phyloP scores from a whole-genome alignment of 1,284 basidiomycete species.

The Athelia psychrophila region DNA sequence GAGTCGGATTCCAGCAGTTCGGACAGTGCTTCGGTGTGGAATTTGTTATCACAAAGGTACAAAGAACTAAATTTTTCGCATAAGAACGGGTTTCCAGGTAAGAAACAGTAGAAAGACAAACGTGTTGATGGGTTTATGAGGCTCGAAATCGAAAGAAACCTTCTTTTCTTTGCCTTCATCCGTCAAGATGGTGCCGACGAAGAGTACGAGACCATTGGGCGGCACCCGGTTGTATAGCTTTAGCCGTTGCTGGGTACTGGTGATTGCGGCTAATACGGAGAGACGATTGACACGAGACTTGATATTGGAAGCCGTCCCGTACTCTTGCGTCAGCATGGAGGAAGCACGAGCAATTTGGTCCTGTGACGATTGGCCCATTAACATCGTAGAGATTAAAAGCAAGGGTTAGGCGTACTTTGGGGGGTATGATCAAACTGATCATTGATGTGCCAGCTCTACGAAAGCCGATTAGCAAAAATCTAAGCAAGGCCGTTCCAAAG shows the following conservation, averaged over 20 bases:
- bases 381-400: slow-evolving; percentile 8
- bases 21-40: slow-evolving; percentile 96
- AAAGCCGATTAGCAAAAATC: slow-evolving; percentile 17
- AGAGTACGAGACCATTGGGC: slow-evolving; percentile 95
- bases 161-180: slow-evolving; percentile 99
- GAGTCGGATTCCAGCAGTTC: slow-evolving; percentile 98
- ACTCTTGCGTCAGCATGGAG: slow-evolving; percentile 98
- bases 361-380: slow-evolving; percentile 33
- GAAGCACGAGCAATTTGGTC: slow-evolving; percentile 95
- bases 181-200: slow-evolving; percentile 96
- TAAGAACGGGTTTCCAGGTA: slow-evolving; percentile 9
- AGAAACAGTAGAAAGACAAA: slow-evolving; percentile 36
- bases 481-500: slow-evolving; percentile 6
- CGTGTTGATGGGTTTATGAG: slow-evolving; percentile 99
- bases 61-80: slow-evolving; percentile 60
- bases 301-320: slow-evolving; percentile 98
- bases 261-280: slow-evolving; percentile 97
- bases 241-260: slow-evolving; percentile 97
- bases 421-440: slow-evolving; percentile 97
- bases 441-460: slow-evolving; percentile 93
- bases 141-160: slow-evolving; percentile 96
- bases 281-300: slow-evolving; percentile 99
- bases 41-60: slow-evolving; percentile 99
- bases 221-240: slow-evolving; percentile 97
- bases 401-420: slow-evolving; percentile 60